Base-by-base conservation (phyloP, 2,329 filamentous ascomycete species). In the Aspergillus viridinutans region DNA sequence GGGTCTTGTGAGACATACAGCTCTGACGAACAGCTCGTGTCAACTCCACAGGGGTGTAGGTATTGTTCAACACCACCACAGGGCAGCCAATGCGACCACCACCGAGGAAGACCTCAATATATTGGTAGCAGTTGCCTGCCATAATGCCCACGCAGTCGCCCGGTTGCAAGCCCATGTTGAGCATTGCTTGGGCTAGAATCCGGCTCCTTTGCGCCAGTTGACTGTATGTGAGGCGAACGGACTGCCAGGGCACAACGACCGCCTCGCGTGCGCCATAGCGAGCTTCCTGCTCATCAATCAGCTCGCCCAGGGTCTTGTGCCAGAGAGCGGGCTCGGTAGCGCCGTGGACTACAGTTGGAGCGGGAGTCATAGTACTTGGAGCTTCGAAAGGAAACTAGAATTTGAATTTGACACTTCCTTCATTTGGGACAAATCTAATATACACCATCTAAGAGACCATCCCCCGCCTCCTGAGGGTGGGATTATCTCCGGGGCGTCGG, bases 101-200 rank as follows among this genome's bases (percentile, higher is more conserved):
- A 21, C 67, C 75, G 8, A 76, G 49, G 74, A 90, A 88, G 5
- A 89, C 81, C n/a, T 86, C 80, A 20, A 87, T 63, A 59, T 75
- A 81, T 61, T 80, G 73, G 53, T 78, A 76, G 58, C 79, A 78
- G 55, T 82, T 81, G 0, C 80, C 75, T 65, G 86, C 86, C 83
- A 90, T 88, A 61, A 90, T 86, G 23, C 83, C 88, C 20, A 90
- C 80, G 26, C 86, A 79, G 66, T 90, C 87, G 45, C 87, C 86
- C 23, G 82, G 80, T n/a, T 80, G 76, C 51, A 90, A 81, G 2
- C 86, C 86, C 72, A 85, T 80, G 17, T 82, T 80, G 29, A 89
- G 73, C 58, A 91, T 72, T 9, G 87, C 85, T 55, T 82, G 84
- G 3, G 85, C 83, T 12, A 67, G 14, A 9, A 58, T 26, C 12